A percentile compares a stretch with the other conserved stretches of the same genome.
Conservation (phyloP, 208 protist species). For the Phytomonas francai region DNA sequence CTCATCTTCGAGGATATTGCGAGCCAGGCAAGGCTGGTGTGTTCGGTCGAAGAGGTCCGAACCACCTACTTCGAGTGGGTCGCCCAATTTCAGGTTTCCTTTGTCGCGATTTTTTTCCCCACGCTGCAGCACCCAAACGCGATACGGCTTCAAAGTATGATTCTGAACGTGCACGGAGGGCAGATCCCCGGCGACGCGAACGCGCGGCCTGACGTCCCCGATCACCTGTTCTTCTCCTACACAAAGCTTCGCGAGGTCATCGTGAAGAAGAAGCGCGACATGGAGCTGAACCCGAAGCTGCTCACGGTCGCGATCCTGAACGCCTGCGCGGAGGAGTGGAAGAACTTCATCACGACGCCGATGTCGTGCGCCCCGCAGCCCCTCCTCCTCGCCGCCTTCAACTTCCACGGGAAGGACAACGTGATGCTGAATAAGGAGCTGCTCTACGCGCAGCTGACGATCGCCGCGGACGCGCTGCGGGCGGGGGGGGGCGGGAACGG, state of each 20-base stretch:
- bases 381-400: conserved; percentile 65
- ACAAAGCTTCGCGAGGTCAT: conserved; percentile 71
- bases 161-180: conserved; percentile 18
- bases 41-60: conserved; percentile 56
- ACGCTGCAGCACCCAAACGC: conserved; percentile 70
- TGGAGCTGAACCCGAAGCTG: conserved; percentile 45
- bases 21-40: conserved; percentile 51
- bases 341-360: conserved; percentile 68
- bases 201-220: conserved; percentile 49
- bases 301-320: conserved; percentile 71
- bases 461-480: conserved; percentile 44
- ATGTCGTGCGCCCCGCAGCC: conserved; percentile 51
- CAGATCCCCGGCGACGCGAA: conserved; percentile 21
- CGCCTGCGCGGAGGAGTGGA: conserved; percentile 79
- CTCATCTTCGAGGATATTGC: conserved; percentile 82
- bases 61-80: conserved; percentile 70
- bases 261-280: conserved; percentile 56
- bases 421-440: conserved; percentile 76
- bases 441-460: conserved; percentile 67
- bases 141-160: conserved; percentile 61
- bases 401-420: conserved; percentile 42
- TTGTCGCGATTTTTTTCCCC: conserved; percentile 73
- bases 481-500: conserved; percentile 20
- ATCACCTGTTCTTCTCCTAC: conserved; percentile 84
- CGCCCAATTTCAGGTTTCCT: conserved; percentile 63